Evolutionary conservation across 768 basidiomycete species (phyloP).

Genomic region (Auricularia heimuer): DNA sequence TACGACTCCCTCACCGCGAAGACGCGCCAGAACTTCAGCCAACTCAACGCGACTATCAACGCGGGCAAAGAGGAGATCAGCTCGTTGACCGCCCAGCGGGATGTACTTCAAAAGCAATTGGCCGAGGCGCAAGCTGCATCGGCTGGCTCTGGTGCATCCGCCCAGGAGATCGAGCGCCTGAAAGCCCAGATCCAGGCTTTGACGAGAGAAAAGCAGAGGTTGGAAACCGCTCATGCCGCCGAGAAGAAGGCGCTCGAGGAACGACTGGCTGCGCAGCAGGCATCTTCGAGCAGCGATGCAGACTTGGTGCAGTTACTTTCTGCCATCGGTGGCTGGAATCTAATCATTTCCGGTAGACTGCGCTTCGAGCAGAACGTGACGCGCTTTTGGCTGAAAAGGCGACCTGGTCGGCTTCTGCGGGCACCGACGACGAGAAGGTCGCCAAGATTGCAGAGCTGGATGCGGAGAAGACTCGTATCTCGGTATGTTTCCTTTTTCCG

Average conservation of each 20-base stretch:
- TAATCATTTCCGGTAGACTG: constrained; percentile 22
- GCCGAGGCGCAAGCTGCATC: constrained; percentile 28
- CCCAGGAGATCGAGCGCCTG: neutral
- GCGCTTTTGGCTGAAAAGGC: constrained; percentile 52
- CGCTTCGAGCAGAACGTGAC: constrained; percentile 51
- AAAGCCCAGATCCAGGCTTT: neutral
- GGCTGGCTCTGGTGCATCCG: constrained; percentile 5
- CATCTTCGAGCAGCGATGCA: neutral
- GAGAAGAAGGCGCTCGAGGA: constrained; percentile 4
- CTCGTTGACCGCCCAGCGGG: constrained; percentile 24
- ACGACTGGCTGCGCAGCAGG: neutral
- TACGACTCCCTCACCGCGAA: neutral
- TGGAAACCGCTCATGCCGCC: constrained; percentile 9
- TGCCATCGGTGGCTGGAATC: constrained; percentile 4
- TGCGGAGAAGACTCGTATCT: neutral
- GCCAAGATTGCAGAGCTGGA: neutral
- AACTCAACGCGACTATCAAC: constrained; percentile 11
- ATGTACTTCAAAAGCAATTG: constrained; percentile 27
- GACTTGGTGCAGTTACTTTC: neutral
- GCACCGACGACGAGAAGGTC: constrained; percentile 1
- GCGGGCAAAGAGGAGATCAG: constrained; percentile 8
- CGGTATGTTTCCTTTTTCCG: neutral
- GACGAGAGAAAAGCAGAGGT: constrained; percentile 9
- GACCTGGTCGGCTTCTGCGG: constrained; percentile 25
- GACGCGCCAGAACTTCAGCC: constrained; percentile 10